Evolutionary conservation across 805 yeast genomes (phyloP), one percentile per base, ranked within the genome.

Genomic region (Saccharomycopsis capsularis): DNA sequence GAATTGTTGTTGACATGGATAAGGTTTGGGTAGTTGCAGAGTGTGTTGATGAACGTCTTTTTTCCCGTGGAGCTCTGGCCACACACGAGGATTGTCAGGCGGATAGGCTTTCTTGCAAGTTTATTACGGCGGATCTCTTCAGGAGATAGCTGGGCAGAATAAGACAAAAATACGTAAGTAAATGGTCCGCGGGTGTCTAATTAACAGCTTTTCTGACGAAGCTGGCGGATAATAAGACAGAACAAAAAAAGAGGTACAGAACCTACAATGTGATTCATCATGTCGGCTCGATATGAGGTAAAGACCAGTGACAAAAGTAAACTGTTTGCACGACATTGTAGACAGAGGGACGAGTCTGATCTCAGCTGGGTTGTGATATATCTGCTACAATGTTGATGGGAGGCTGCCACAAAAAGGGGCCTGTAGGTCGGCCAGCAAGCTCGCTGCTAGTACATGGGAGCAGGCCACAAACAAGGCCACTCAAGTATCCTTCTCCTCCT

Each of bases 21-120:
- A 3, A 23, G 2, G 3, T n/a, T 11, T n/a, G 40, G 40, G 11
- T 35, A 22, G 49, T 73, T 76, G 63, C 87, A 78, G 53, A 85
- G 68, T 46, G 84, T 75, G 64, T 82, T 82, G 61, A 85, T 67
- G 60, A 86, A 85, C 1, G 90, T 76, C 25, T 83, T 74, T 58
- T 85, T 81, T 2, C 95, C 95, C 4, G 82, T 71, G 2, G 90
- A 90, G 60, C 78, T 74, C 51, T 79, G 78, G 3, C 95, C 95
- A 46, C 79, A 75, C 16, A 84, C 77, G 74, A 86, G 73, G 50
- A 85, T 63, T 18, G 85, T 78, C 59, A 85, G 78, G 54, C 76
- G 78, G 52, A 78, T 69, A 6, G 82, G 82, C 59, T 75, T 74
- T 58, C 76, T 80, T 48, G 81, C 76, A 58, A 76, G 79, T 61